Evolutionary conservation across 2,329 filamentous ascomycete genomes (phyloP).

Genomic region (Tolypocladium tundrense): DNA sequence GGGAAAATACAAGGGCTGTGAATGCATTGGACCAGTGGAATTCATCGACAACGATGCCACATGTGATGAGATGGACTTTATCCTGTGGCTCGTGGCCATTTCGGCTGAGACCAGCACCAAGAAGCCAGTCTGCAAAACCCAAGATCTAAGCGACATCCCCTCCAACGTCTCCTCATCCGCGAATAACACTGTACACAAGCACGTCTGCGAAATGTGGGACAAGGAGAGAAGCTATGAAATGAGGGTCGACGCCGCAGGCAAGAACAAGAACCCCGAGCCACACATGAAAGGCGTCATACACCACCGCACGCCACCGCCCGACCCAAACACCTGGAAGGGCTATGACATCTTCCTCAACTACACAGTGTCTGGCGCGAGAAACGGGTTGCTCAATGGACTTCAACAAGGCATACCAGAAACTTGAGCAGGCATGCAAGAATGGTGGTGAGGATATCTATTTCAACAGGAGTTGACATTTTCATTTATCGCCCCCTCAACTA

Average conservation of each 20-base stretch:
- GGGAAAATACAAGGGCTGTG: not conserved
- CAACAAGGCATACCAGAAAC: not conserved
- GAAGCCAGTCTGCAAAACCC: not conserved
- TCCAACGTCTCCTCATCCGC: not conserved
- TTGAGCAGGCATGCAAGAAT: not conserved
- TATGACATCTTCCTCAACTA: not conserved
- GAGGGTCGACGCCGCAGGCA: not conserved
- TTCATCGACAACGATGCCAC: not conserved
- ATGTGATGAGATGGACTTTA: not conserved
- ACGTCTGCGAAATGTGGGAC: not conserved
- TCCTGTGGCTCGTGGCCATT: too few species aligned
- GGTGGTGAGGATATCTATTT: not conserved
- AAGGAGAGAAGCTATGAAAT: not conserved
- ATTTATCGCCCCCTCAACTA: not conserved
- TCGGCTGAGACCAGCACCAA: too few species aligned
- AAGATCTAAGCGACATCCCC: not conserved
- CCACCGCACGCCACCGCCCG: not conserved
- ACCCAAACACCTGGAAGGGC: not conserved
- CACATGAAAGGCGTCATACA: not conserved
- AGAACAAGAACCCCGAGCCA: not conserved
- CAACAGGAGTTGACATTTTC: not conserved
- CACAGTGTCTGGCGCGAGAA: not conserved
- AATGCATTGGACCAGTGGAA: not conserved
- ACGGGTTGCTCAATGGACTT: not conserved
- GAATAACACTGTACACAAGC: not conserved